These are phyloP conservation scores for Cardamine occulta DNA, from an alignment of 345 rosid genomes.

Conservation along the genomic window DNA sequence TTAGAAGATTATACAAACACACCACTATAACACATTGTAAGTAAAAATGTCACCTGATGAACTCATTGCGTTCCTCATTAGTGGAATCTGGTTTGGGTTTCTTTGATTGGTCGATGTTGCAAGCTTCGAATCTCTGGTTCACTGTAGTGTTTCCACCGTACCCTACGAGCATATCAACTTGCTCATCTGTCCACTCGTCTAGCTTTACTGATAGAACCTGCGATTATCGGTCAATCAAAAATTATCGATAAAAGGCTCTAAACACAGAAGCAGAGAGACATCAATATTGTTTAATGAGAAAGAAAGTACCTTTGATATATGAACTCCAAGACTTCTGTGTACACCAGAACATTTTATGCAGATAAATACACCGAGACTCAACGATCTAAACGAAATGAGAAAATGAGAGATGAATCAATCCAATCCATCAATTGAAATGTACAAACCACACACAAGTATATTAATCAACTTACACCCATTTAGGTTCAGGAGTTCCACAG, in stretches of 20 bases:
- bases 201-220: slow-evolving; percentile 92
- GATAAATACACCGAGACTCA: slow-evolving; percentile 78
- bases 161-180: slow-evolving; percentile 61
- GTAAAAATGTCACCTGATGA: slow-evolving; percentile 61
- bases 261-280: slow-evolving; percentile 17
- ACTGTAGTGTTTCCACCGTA: slow-evolving; percentile 78
- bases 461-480: slow-evolving; percentile 84
- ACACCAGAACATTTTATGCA: slow-evolving; percentile 99
- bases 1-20: neutral
- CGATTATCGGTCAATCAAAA: slow-evolving; percentile 5
- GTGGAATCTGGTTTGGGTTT: slow-evolving; percentile 85
- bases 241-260: slow-evolving; percentile 12
- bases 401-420: slow-evolving; percentile 37
- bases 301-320: slow-evolving; percentile 79
- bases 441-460: neutral
- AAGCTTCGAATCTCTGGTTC: slow-evolving; percentile 81
- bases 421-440: slow-evolving; percentile 25
- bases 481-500: slow-evolving; percentile 93
- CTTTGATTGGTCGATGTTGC: slow-evolving; percentile 54
- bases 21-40: neutral
- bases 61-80: slow-evolving; percentile 77
- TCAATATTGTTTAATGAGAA: slow-evolving; percentile 3
- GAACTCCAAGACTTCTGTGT: slow-evolving; percentile 98
- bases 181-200: slow-evolving; percentile 97
- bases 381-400: slow-evolving; percentile 60